Percentiles rank a stretch among this genome's conserved stretches.
These are phyloP conservation scores for Lolium rigidum DNA, from an alignment of 176 grass and related monocot species.

Conservation along the genomic window DNA sequence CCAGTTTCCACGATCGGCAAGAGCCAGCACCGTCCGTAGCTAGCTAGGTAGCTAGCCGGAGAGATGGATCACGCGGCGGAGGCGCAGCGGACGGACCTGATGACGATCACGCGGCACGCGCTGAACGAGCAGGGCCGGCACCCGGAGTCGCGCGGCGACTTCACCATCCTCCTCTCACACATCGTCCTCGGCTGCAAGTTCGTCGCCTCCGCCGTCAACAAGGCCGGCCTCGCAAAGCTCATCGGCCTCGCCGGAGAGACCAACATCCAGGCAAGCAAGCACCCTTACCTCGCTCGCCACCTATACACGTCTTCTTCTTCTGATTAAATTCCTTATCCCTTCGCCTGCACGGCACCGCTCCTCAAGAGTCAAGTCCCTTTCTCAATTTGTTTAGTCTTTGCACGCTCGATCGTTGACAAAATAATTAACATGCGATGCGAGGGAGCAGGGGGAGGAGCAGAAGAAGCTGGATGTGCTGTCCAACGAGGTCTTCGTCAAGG, in stretches of 20 bases:
- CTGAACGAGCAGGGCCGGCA: conserved; percentile 89
- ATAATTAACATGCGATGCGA: background rate
- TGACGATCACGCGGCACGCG: conserved; percentile 96
- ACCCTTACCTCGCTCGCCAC: too few relatives aligned
- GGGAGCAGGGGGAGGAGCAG: conserved; percentile 85
- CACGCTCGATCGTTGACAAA: conserved; percentile 17
- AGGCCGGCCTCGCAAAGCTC: conserved; percentile 91
- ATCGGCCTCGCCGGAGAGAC: conserved; percentile 91
- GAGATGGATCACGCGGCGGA: conserved; percentile 93
- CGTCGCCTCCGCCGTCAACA: conserved; percentile 91
- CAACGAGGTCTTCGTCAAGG: conserved; percentile 97
- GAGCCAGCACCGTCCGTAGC: background rate
- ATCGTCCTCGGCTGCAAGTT: conserved; percentile 99
- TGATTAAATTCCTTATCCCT: background rate
- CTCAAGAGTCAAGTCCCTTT: background rate
- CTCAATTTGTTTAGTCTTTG: background rate
- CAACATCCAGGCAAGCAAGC: conserved; percentile 91
- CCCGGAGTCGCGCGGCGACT: conserved; percentile 83
- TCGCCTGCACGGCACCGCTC: background rate
- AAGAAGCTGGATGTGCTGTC: conserved; percentile 98
- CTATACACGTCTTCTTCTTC: background rate
- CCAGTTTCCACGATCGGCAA: background rate
- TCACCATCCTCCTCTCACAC: conserved; percentile 95
- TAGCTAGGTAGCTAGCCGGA: background rate
- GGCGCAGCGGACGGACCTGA: conserved; percentile 86